These are phyloP conservation scores for Barnettozyma botsteinii DNA, from an alignment of 805 yeast species.

Conservation along the genomic window DNA sequence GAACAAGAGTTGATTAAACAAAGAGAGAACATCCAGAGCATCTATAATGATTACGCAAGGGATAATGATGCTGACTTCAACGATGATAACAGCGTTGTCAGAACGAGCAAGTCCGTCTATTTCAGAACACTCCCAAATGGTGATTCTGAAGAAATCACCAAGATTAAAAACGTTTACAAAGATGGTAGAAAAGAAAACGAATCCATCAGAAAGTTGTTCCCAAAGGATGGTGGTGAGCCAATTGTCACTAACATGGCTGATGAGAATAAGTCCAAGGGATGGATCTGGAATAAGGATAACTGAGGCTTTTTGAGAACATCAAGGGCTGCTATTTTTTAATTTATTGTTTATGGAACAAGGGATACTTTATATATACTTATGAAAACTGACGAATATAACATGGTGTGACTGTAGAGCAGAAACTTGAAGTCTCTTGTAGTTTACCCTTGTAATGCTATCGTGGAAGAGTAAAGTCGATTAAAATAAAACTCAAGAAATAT, in stretches of 20 bases:
- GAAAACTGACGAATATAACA: too few species aligned
- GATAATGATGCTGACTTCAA: slow-evolving; percentile 11
- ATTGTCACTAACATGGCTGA: slow-evolving; percentile 15
- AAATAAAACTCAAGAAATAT: too few species aligned
- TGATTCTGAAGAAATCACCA: slow-evolving; percentile 35
- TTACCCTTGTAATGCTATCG: too few species aligned
- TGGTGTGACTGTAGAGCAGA: too few species aligned
- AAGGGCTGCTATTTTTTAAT: too few species aligned
- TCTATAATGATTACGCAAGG: slow-evolving; percentile 25
- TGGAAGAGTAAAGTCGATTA: too few species aligned
- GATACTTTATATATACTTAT: too few species aligned
- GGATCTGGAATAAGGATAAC: slow-evolving; percentile 21
- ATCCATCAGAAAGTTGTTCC: slow-evolving; percentile 33
- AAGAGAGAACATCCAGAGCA: slow-evolving; percentile 12
- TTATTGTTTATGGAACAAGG: too few species aligned
- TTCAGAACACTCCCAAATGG: slow-evolving; percentile 38
- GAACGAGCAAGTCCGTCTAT: slow-evolving; percentile 33
- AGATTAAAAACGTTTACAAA: slow-evolving; percentile 31
- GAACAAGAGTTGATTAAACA: slow-evolving; percentile 28
- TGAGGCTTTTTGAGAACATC: background rate
- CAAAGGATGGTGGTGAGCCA: slow-evolving; percentile 34
- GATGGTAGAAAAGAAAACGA: slow-evolving; percentile 39
- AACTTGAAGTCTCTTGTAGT: too few species aligned
- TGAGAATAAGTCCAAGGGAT: slow-evolving; percentile 8
- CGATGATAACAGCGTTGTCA: slow-evolving; percentile 27